Percentiles rank a stretch among this genome's conserved stretches.
These are phyloP conservation scores for Globisporangium mamillatum DNA, from an alignment of 352 stramenopile genomes.

Conservation along the genomic window DNA sequence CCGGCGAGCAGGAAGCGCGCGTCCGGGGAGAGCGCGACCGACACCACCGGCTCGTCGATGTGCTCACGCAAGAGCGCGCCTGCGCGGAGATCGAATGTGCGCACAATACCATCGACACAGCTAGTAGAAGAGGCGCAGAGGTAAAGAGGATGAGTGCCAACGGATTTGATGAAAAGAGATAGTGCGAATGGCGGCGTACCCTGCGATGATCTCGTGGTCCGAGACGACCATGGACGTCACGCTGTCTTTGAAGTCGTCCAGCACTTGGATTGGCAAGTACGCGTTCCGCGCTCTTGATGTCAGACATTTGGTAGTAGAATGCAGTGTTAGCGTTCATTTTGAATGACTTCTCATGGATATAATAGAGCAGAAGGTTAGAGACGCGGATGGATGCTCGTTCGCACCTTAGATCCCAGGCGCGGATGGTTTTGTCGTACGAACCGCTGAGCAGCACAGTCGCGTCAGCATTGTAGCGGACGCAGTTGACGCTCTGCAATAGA, in stretches of 20 bases:
- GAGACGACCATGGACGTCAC: constrained; percentile 81
- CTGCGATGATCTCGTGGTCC: constrained; percentile 77
- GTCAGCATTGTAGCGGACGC: constrained; percentile 78
- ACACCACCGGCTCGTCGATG: constrained; percentile 79
- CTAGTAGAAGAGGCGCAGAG: constrained; percentile 10
- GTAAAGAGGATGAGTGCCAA: not conserved
- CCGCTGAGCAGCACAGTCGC: constrained; percentile 78
- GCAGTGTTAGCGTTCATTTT: not conserved
- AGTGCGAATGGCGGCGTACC: constrained; percentile 26
- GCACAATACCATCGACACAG: constrained; percentile 80
- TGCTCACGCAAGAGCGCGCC: constrained; percentile 69
- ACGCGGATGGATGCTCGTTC: not conserved
- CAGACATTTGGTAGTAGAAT: not conserved
- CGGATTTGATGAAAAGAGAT: not conserved
- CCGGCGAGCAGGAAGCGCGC: constrained; percentile 73
- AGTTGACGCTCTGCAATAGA: constrained; percentile 70
- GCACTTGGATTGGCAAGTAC: constrained; percentile 76
- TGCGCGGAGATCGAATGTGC: constrained; percentile 81
- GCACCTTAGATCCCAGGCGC: constrained; percentile 74
- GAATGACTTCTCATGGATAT: not conserved
- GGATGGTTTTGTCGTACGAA: constrained; percentile 88
- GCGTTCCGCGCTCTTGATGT: constrained; percentile 57
- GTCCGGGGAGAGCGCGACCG: constrained; percentile 69
- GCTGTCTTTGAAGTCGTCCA: constrained; percentile 88
- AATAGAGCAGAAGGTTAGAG: too few relatives aligned